A percentile compares a stretch with the other conserved stretches of the same genome.
Evolutionary conservation across 2,329 filamentous ascomycete species (phyloP).

Genomic region (Aspergillus ustus): DNA sequence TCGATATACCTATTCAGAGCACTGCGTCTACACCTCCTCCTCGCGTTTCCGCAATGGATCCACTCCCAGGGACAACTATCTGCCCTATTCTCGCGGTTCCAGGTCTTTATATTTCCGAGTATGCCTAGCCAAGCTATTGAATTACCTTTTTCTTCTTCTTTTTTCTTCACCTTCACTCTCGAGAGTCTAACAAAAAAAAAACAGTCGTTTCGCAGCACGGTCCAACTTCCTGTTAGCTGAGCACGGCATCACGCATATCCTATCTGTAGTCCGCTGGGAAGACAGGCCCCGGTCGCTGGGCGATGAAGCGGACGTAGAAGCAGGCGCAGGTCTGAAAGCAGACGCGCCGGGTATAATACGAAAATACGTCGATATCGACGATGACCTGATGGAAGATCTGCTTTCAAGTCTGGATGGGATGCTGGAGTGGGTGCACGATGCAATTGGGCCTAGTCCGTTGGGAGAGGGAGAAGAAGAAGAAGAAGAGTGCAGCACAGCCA

Average conservation of each 20-base stretch:
- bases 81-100: background rate
- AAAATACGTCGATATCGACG: constrained; percentile 8
- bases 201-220: background rate
- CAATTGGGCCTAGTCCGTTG: background rate
- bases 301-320: background rate
- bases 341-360: background rate
- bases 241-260: constrained; percentile 10
- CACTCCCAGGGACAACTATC: background rate
- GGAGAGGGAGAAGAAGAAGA: background rate
- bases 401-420: background rate
- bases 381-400: constrained; percentile 9
- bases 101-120: constrained; percentile 14
- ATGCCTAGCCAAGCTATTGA: background rate
- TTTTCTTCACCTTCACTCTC: background rate
- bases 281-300: background rate
- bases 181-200: background rate
- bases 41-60: background rate
- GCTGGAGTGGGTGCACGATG: background rate
- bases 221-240: background rate
- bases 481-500: background rate
- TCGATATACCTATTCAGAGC: background rate
- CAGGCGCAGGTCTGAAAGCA: background rate
- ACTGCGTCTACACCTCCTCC: background rate
- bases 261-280: constrained; percentile 9
- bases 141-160: background rate